Evolutionary conservation across 345 rosid species (phyloP).

Genomic region (Stellera chamaejasme): DNA sequence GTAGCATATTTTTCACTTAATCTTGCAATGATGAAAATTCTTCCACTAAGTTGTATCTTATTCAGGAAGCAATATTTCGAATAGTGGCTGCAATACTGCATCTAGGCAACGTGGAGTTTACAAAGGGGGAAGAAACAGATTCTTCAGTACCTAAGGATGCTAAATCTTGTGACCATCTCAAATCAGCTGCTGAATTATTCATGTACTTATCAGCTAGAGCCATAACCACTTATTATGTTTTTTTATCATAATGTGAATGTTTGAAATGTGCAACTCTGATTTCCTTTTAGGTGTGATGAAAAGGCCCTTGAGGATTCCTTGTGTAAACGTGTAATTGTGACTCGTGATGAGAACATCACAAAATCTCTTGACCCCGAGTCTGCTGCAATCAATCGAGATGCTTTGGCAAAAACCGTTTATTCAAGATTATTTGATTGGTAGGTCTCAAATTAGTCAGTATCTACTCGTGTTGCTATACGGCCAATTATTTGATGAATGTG

Average conservation of each 20-base stretch:
- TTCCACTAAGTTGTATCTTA: not conserved
- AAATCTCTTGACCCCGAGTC: conserved; percentile 57
- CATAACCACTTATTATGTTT: too few species aligned
- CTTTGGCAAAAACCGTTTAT: conserved; percentile 64
- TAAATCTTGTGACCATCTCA: conserved; percentile 49
- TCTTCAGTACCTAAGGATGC: conserved; percentile 71
- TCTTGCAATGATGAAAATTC: not conserved
- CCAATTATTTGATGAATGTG: not conserved
- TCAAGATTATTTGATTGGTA: conserved; percentile 75
- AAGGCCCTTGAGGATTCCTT: conserved; percentile 62
- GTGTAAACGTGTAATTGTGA: conserved; percentile 72
- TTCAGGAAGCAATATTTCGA: conserved; percentile 65
- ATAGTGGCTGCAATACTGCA: conserved; percentile 74
- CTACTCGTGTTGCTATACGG: not conserved
- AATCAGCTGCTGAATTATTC: conserved; percentile 58
- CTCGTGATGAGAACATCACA: conserved; percentile 68
- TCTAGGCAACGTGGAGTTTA: conserved; percentile 61
- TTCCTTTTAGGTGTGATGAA: conserved; percentile 49
- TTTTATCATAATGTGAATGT: too few species aligned
- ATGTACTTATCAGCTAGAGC: conserved; percentile 20
- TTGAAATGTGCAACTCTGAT: not conserved
- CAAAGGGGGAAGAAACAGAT: conserved; percentile 60
- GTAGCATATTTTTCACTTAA: conserved; percentile 16
- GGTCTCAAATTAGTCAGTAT: conserved; percentile 10
- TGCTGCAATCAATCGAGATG: conserved; percentile 56